Base-by-base conservation (phyloP, 805 yeast genomes). In the Lipomyces sp. region DNA sequence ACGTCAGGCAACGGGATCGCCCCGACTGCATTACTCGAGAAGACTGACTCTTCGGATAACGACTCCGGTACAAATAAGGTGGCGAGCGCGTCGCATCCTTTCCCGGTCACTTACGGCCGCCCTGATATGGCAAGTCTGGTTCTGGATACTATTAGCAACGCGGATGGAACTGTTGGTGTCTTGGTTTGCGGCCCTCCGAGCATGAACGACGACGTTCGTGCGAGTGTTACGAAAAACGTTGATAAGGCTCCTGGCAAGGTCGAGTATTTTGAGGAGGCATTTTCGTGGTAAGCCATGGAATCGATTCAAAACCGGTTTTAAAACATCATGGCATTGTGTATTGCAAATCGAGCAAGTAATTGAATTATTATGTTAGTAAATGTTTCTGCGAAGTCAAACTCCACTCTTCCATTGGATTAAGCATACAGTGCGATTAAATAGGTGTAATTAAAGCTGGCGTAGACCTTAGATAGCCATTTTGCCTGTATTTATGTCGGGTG, bases 241-340 rank as follows among this genome's bases (percentile, higher is more conserved):
- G 70, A 31, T 52, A 70, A 49, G 65, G 69, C 45, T 64, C 72
- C 10, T 70, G 74, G 35, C 74, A 85, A 68, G 36, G 76, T 84
- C n/a, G 89, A 83, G 55, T 81, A 81, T 61, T 81, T 73, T 63
- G 95, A 87, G 63, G 90, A 84, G 63, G 74, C 83, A 43, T 88
- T 84, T 68, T 73, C 76, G 13, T 86, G 95, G 95, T 81, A 63
- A 59, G 68, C 4, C 11, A 19, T 23, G n/a, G 23, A 16, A 22
- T n/a, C n/a, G n/a, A n/a, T n/a, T n/a, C n/a, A n/a, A n/a, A n/a
- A n/a, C n/a, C n/a, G n/a, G n/a, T n/a, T n/a, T n/a, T n/a, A n/a
- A n/a, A n/a, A n/a, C n/a, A n/a, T n/a, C n/a, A n/a, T n/a, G n/a
- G n/a, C n/a, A n/a, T n/a, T n/a, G n/a, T n/a, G n/a, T n/a, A n/a